Base-by-base conservation (phyloP, 1,139 yeast genomes). In the Geotrichum cucujoidarum region DNA sequence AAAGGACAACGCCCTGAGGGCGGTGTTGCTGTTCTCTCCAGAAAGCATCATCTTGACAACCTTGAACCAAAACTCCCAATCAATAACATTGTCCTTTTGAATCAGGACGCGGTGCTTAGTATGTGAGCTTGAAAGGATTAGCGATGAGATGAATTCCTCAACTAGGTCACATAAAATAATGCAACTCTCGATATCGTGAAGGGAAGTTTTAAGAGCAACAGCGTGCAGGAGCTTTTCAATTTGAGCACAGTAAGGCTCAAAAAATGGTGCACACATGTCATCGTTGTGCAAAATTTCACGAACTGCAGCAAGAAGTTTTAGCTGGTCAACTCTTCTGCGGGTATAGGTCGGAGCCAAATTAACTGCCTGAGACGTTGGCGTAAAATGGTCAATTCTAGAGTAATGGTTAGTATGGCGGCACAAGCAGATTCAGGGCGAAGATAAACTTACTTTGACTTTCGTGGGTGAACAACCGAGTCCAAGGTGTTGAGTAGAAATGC, bases 51-150 rank as follows among this genome's bases (percentile, higher is more conserved):
- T 71, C 53, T 76, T 70, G 18, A 74, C 66, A 21, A 85, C 81
- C 49, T 75, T 71, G 10, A 83, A 63, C 95, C 95, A 87, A 60
- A 87, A 86, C 47, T 71, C 71, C 95, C 95, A 87, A 65, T 83
- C 76, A 18, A 85, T 65, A 7, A 59, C 53, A 24, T 51, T 52
- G 7, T 58, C 47, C 32, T 58, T 56, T 40, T 58, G 57, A 21
- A 58, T 55, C 22, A 56, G 53, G 7, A 59, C 60, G 27, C 59
- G 58, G 33, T 58, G 57, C 40, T 50, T 48, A 2, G 64, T 51
- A 44, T 55, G 37, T 38, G 62, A 55, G 55, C 56, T 57, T 44
- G 55, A 43, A 43, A 53, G 59, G n/a, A 57, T 55, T 27, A 66
- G 56, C 16, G 64, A 58, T 21, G 61, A 57, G 18, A 68, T 43